These are phyloP conservation scores for Pelargonium australe DNA, from an alignment of 441 rosid genomes.

Conservation along the genomic window DNA sequence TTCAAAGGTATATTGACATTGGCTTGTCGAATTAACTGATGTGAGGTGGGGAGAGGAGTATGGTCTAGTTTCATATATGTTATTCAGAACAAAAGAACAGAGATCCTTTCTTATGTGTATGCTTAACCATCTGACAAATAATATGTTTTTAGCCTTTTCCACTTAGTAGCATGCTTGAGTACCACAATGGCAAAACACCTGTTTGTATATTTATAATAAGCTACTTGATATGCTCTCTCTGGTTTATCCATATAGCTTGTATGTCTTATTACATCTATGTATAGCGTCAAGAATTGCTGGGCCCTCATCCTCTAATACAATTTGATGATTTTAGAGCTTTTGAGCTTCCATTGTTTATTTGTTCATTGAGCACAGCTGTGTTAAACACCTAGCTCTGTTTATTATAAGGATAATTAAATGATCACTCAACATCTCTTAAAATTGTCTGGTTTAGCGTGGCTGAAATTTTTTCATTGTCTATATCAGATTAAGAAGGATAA, in stretches of 20 bases:
- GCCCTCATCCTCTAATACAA: neutral
- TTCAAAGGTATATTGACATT: neutral
- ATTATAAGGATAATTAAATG: neutral
- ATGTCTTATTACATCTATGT: neutral
- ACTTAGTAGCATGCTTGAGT: too few species aligned
- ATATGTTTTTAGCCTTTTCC: neutral
- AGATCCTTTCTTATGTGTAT: neutral
- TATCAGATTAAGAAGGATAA: constrained; percentile 72
- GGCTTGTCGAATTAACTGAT: neutral
- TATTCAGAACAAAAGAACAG: neutral
- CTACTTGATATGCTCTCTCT: neutral
- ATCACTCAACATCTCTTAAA: neutral
- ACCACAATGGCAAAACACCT: neutral
- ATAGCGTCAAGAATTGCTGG: neutral
- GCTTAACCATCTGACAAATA: neutral
- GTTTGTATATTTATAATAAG: neutral
- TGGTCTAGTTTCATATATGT: neutral
- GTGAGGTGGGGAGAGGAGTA: neutral
- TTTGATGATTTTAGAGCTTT: neutral
- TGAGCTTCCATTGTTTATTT: neutral
- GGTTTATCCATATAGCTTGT: neutral
- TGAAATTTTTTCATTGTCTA: constrained; percentile 9
- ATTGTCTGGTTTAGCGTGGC: neutral
- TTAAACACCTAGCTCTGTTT: neutral
- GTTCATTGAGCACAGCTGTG: neutral